A percentile compares a stretch with the other conserved stretches of the same genome.
Evolutionary conservation across 78 protist genomes (phyloP).

Genomic region (Guillardia theta): DNA sequence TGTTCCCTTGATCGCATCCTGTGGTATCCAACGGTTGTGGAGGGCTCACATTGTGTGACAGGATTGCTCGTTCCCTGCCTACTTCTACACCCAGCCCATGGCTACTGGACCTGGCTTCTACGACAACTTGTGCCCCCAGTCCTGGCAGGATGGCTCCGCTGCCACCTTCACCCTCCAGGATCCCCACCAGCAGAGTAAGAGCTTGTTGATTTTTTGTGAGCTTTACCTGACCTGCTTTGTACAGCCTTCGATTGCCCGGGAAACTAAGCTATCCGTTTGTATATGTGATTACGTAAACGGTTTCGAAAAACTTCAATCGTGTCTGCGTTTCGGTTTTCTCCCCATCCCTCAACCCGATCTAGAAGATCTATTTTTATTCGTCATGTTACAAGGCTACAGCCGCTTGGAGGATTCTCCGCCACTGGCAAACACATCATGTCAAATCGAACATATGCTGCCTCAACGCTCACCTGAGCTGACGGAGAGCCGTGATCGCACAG

Average conservation of each 20-base stretch:
- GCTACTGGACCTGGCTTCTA: conserved; percentile 49
- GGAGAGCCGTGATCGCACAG: too few relatives aligned
- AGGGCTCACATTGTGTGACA: neutral
- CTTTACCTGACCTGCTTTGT: neutral
- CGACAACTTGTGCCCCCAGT: conserved; percentile 40
- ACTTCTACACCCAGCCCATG: conserved; percentile 52
- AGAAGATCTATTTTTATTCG: too few relatives aligned
- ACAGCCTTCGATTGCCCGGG: conserved; percentile 48
- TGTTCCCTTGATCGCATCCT: neutral
- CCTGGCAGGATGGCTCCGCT: conserved; percentile 45
- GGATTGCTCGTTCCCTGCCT: conserved; percentile 44
- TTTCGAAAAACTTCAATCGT: too few relatives aligned
- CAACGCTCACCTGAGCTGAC: too few relatives aligned
- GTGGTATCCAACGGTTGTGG: neutral
- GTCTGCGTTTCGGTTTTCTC: too few relatives aligned
- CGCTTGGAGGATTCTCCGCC: neutral
- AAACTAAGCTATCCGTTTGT: too few relatives aligned
- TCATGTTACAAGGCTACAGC: neutral
- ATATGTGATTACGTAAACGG: too few relatives aligned
- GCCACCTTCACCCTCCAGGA: conserved; percentile 46
- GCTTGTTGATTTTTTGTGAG: neutral
- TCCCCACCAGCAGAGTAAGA: conserved; percentile 45
- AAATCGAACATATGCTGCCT: too few relatives aligned
- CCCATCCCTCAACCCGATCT: too few relatives aligned
- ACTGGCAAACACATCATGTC: too few relatives aligned